Percentiles rank a stretch among this genome's conserved stretches.
These are phyloP conservation scores for Irpex sp. DNA, from an alignment of 1,284 basidiomycete genomes.

Conservation along the genomic window DNA sequence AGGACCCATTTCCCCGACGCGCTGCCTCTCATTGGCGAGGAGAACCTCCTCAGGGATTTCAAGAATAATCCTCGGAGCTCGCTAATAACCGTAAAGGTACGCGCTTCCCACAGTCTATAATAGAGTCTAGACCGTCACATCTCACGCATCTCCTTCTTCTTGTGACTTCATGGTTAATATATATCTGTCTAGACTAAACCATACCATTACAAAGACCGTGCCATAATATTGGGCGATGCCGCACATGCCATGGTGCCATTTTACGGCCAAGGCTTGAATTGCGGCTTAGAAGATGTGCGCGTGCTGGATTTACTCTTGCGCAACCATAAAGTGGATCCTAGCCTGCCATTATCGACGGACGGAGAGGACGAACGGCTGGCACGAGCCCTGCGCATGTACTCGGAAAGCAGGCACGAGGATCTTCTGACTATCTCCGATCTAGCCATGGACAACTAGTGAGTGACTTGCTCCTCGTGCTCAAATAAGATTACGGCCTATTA, in stretches of 20 bases:
- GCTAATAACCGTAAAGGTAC: constrained; percentile 88
- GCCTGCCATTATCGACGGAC: constrained; percentile 28
- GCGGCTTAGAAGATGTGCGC: constrained; percentile 95
- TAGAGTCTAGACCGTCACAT: constrained; percentile 8
- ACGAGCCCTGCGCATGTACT: constrained; percentile 73
- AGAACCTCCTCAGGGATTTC: constrained; percentile 75
- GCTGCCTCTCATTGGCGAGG: constrained; percentile 77
- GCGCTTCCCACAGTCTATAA: constrained; percentile 20
- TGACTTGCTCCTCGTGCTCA: constrained; percentile 18
- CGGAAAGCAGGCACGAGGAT: constrained; percentile 80
- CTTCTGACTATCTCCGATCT: constrained; percentile 87
- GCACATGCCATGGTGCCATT: constrained; percentile 98
- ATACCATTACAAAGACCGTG: constrained; percentile 89
- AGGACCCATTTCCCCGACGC: constrained; percentile 85
- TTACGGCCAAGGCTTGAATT: constrained; percentile 97
- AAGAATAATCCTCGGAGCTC: constrained; percentile 82
- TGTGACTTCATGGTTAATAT: neutral
- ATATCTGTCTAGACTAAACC: constrained; percentile 61
- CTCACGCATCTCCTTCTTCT: constrained; percentile 6
- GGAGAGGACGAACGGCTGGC: constrained; percentile 56
- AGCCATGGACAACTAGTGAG: constrained; percentile 95
- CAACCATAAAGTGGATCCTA: constrained; percentile 56
- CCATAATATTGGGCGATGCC: constrained; percentile 88
- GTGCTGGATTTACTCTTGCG: constrained; percentile 79
- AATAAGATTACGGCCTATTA: neutral